These are phyloP conservation scores for Arabis alpina DNA, from an alignment of 345 rosid genomes.

Conservation along the genomic window DNA sequence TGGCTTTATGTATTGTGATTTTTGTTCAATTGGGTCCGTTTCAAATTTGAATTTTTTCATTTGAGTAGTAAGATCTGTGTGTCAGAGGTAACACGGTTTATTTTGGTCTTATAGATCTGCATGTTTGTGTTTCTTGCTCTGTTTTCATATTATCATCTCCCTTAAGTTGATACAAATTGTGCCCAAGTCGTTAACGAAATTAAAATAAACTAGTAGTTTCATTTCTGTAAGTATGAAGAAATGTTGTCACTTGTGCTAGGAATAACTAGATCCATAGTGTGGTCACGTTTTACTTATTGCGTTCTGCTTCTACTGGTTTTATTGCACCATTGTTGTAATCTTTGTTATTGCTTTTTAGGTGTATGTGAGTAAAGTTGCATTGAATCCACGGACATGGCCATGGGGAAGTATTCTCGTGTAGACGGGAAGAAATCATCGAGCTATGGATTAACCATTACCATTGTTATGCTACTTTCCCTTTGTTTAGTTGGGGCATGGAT, in stretches of 20 bases:
- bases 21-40: background rate
- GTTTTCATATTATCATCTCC: conserved; percentile 2
- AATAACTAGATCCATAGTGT: conserved; percentile 14
- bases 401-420: conserved; percentile 64
- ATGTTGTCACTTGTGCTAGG: background rate
- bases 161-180: background rate
- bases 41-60: background rate
- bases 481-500: conserved; percentile 86
- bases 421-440: conserved; percentile 69
- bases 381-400: conserved; percentile 52
- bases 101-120: conserved; percentile 26
- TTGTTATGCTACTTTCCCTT: conserved; percentile 56
- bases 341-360: conserved; percentile 33
- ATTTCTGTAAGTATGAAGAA: background rate
- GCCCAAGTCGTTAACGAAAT: no score
- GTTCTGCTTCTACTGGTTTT: background rate
- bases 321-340: background rate
- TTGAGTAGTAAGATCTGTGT: conserved; percentile 30
- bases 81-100: conserved; percentile 15
- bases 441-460: conserved; percentile 62
- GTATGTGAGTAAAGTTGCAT: conserved; percentile 21
- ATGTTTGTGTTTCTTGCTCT: background rate
- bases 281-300: no score
- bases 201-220: background rate
- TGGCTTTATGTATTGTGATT: background rate